Conservation (phyloP, 192 early-diverging fungal genomes). For the Helicostylum pulchrum region DNA sequence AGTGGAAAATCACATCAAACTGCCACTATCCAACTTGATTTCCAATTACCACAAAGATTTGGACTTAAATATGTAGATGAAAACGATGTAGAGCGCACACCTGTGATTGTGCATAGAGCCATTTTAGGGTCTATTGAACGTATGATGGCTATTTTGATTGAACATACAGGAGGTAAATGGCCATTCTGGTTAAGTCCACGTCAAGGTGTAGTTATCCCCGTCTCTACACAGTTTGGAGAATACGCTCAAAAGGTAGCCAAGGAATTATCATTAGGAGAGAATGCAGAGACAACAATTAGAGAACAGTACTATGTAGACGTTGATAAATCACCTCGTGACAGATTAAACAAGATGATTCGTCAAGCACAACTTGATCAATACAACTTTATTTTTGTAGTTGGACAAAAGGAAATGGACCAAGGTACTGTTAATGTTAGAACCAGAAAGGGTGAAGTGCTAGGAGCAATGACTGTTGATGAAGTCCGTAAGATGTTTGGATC, state of each 20-base stretch:
- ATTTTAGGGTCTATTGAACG: constrained; percentile 89
- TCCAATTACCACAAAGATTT: constrained; percentile 89
- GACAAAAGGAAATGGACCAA: constrained; percentile 70
- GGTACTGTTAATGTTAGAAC: constrained; percentile 72
- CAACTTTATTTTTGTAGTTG: constrained; percentile 85
- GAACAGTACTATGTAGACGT: constrained; percentile 79
- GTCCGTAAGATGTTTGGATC: constrained; percentile 55
- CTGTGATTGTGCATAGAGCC: constrained; percentile 95
- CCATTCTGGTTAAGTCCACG: constrained; percentile 94
- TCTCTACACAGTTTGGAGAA: constrained; percentile 52
- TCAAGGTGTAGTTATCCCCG: constrained; percentile 85
- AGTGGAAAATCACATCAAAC: constrained; percentile 85
- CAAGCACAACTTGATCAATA: constrained; percentile 80
- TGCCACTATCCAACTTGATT: constrained; percentile 94
- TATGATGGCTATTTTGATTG: constrained; percentile 93
- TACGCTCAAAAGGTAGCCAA: constrained; percentile 64
- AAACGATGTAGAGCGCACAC: constrained; percentile 60
- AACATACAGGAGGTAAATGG: constrained; percentile 89
- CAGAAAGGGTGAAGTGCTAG: constrained; percentile 59
- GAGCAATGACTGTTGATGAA: constrained; percentile 59
- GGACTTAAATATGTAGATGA: constrained; percentile 70
- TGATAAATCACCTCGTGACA: constrained; percentile 61
- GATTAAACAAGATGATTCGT: constrained; percentile 74
- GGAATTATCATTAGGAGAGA: constrained; percentile 38
- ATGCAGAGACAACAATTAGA: constrained; percentile 24